phyloP scores from a whole-genome alignment of 768 basidiomycete species.

The Ephemerocybe angulata region DNA sequence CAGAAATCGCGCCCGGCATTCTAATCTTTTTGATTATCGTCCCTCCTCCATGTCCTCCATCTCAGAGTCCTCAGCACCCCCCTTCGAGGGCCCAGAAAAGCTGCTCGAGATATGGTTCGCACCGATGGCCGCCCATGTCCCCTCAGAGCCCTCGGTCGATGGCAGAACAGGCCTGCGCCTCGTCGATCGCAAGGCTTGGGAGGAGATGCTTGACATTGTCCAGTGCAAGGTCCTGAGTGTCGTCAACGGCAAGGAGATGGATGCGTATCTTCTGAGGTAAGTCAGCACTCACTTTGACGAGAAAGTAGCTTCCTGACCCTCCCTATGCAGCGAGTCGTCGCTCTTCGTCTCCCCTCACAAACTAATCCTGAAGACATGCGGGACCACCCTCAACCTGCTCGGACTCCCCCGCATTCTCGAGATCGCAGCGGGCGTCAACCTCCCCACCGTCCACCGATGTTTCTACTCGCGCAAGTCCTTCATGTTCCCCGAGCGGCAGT shows the following conservation, averaged over 20 bases:
- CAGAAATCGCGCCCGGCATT: neutral
- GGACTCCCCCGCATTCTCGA: slow-evolving; percentile 93
- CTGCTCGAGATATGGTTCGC: slow-evolving; percentile 97
- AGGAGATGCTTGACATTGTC: slow-evolving; percentile 95
- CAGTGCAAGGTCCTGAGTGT: slow-evolving; percentile 94
- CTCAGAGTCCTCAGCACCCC: slow-evolving; percentile 38
- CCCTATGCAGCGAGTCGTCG: slow-evolving; percentile 82
- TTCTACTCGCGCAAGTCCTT: slow-evolving; percentile 99
- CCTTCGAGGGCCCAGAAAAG: slow-evolving; percentile 94
- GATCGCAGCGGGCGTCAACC: slow-evolving; percentile 73
- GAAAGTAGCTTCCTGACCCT: slow-evolving; percentile 10
- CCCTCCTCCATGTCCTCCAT: slow-evolving; percentile 6
- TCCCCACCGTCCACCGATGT: slow-evolving; percentile 77
- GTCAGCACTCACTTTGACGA: slow-evolving; percentile 21
- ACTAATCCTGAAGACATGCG: slow-evolving; percentile 97
- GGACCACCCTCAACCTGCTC: slow-evolving; percentile 94
- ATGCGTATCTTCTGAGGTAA: slow-evolving; percentile 95
- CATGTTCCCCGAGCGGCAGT: slow-evolving; percentile 97
- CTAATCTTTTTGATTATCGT: slow-evolving; percentile 1
- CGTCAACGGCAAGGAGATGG: slow-evolving; percentile 82
- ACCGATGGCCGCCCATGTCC: slow-evolving; percentile 62
- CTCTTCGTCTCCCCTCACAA: slow-evolving; percentile 93
- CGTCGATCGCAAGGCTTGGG: slow-evolving; percentile 79
- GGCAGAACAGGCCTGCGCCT: slow-evolving; percentile 69
- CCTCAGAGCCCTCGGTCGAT: slow-evolving; percentile 35